phyloP scores from a whole-genome alignment of 495 filamentous ascomycete genomes.

The Xylaria scruposa region DNA sequence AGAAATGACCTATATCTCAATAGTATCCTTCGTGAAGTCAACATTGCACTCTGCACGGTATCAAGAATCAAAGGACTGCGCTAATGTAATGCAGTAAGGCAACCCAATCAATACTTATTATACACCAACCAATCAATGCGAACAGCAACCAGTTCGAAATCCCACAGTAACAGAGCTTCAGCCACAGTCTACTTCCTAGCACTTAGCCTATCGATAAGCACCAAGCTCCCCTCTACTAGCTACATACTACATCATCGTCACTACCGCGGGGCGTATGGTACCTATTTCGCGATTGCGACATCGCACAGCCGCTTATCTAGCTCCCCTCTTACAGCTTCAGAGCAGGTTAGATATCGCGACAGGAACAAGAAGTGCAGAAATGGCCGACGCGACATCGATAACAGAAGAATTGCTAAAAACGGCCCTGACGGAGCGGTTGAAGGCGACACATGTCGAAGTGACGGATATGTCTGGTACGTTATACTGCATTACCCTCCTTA shows the following conservation, averaged over 20 bases:
- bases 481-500: neutral
- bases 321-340: neutral
- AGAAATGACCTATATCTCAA: neutral
- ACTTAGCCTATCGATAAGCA: constrained; percentile 10
- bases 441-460: constrained; percentile 87
- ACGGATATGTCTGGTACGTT: constrained; percentile 88
- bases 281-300: constrained; percentile 20
- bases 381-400: constrained; percentile 63
- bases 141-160: neutral
- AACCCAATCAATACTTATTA: neutral
- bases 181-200: neutral
- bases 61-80: neutral
- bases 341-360: neutral
- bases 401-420: constrained; percentile 71
- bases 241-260: constrained; percentile 5
- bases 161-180: neutral
- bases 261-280: constrained; percentile 23
- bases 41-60: constrained; percentile 15
- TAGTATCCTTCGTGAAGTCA: constrained; percentile 19
- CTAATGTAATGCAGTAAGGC: constrained; percentile 4
- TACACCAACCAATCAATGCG: neutral
- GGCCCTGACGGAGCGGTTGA: constrained; percentile 74
- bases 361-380: constrained; percentile 39
- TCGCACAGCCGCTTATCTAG: constrained; percentile 1
- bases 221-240: neutral